A percentile compares a stretch with the other conserved stretches of the same genome.
phyloP scores from a whole-genome alignment of 2,329 filamentous ascomycete species.

The Drechslerella dactyloides region DNA sequence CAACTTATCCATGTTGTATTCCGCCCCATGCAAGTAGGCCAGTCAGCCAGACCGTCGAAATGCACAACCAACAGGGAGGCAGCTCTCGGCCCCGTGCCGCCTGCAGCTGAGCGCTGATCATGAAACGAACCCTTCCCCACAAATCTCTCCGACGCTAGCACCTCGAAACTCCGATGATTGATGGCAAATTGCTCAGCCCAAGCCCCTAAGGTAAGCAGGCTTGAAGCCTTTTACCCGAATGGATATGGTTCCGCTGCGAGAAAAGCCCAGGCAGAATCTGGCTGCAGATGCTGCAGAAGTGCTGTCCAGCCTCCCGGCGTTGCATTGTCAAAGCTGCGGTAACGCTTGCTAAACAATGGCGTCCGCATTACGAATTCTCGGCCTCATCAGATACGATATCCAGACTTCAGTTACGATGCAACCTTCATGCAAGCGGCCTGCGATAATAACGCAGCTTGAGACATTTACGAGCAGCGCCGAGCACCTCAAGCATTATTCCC shows the following conservation, averaged over 20 bases:
- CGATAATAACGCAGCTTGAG: neutral
- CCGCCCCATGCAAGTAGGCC: neutral
- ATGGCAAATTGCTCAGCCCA: neutral
- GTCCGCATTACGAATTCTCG: too few species aligned
- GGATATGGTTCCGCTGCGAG: neutral
- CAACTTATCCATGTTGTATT: too few species aligned
- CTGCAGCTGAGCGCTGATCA: neutral
- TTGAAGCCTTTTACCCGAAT: constrained; percentile 11
- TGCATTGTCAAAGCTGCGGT: too few species aligned
- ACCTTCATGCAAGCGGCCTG: neutral
- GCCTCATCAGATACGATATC: too few species aligned
- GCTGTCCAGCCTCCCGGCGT: too few species aligned
- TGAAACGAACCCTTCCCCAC: constrained; percentile 4
- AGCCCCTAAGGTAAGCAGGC: constrained; percentile 12
- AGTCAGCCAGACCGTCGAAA: neutral
- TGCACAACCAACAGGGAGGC: neutral
- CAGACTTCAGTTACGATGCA: too few species aligned
- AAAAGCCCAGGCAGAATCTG: neutral
- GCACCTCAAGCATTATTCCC: too few species aligned
- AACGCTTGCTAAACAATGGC: too few species aligned
- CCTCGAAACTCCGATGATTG: constrained; percentile 7
- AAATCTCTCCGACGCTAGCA: constrained; percentile 15
- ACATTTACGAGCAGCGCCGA: neutral
- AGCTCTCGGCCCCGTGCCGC: neutral
- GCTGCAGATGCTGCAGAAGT: neutral